Base-by-base conservation (phyloP, 257 asterid genomes). In the Petunia axillaris region DNA sequence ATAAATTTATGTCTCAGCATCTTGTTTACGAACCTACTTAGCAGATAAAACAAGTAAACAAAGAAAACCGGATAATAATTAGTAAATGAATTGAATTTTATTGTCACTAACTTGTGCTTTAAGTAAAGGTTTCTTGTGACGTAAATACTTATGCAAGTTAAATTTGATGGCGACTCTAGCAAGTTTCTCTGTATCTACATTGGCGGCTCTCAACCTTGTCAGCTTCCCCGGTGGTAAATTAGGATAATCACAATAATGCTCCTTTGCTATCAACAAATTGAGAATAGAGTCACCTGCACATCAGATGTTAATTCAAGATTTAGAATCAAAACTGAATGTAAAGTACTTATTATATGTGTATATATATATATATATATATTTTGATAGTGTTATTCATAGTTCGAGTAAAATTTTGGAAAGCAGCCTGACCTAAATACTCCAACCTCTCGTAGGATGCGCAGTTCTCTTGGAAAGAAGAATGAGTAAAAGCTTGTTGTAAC, bases 141-240 rank as follows among this genome's bases (percentile, higher is more conserved):
- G 85, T 25, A 91, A 70, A 67, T 64, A 78, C 2, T n/a, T 48
- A 39, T 89, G 87, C 57, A 91, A 78, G 4, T 38, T 13, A 41
- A 81, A 76, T 43, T 79, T 86, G 52, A 88, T 3, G 0, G 91
- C 82, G 2, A 68, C 93, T 1, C 90, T 89, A 1, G 94, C 94
- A 11, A 92, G 94, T 83, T 91, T 92, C 82, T 92, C 96, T 0
- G 86, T 91, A 13, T 89, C 92, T 0, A 89, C 94, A 9, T 91
- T 92, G 57, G 77, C 83, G 0, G 92, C 86, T 8, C 97, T 92
- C 15, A 92, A 89, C 41, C 46, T 50, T 0, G 97, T 87, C 4
- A 91, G 50, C 4, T 41, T 58, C 0, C 91, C 95, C 7, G 89
- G 88, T 0, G 64, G 38, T 48, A 86, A 48, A 58, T 86, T 81